A percentile compares a stretch with the other conserved stretches of the same genome.
Evolutionary conservation across 2,329 filamentous ascomycete species (phyloP).

Genomic region (Orbilia brochopaga): DNA sequence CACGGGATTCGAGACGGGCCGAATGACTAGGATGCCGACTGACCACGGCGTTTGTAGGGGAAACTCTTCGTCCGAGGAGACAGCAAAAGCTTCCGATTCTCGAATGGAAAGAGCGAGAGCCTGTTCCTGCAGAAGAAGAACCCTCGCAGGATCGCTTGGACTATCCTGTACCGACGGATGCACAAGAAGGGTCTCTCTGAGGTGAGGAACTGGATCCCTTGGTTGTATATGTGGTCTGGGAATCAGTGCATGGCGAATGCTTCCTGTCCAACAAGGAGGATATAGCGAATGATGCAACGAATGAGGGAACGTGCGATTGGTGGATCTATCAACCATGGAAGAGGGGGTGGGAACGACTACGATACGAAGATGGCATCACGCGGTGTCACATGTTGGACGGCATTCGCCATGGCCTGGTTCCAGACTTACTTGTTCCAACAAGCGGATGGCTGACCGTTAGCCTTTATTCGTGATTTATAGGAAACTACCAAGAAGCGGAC

Average conservation of each 20-base stretch:
- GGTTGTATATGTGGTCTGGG: neutral
- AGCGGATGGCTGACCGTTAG: slow-evolving; percentile 51
- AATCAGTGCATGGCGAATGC: slow-evolving; percentile 9
- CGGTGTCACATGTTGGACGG: no score
- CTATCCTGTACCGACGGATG: slow-evolving; percentile 94
- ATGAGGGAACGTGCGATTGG: no score
- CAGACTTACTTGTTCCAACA: neutral
- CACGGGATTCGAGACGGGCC: neutral
- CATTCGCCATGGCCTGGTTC: neutral
- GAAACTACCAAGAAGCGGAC: slow-evolving; percentile 99
- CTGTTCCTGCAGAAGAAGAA: slow-evolving; percentile 99
- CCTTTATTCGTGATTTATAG: slow-evolving; percentile 63
- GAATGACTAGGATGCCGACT: slow-evolving; percentile 3
- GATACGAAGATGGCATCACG: neutral
- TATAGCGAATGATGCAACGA: no score
- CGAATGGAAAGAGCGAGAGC: slow-evolving; percentile 99
- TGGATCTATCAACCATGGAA: no score
- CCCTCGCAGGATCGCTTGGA: slow-evolving; percentile 99
- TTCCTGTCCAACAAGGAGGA: neutral
- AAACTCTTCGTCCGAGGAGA: slow-evolving; percentile 99
- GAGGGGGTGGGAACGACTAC: neutral
- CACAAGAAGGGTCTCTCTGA: slow-evolving; percentile 99
- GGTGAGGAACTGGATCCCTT: slow-evolving; percentile 67
- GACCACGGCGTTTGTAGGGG: slow-evolving; percentile 68
- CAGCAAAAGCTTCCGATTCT: slow-evolving; percentile 99